These are phyloP conservation scores for Fusarium oligoseptatum DNA, from an alignment of 2,329 filamentous ascomycete species.

Conservation along the genomic window DNA sequence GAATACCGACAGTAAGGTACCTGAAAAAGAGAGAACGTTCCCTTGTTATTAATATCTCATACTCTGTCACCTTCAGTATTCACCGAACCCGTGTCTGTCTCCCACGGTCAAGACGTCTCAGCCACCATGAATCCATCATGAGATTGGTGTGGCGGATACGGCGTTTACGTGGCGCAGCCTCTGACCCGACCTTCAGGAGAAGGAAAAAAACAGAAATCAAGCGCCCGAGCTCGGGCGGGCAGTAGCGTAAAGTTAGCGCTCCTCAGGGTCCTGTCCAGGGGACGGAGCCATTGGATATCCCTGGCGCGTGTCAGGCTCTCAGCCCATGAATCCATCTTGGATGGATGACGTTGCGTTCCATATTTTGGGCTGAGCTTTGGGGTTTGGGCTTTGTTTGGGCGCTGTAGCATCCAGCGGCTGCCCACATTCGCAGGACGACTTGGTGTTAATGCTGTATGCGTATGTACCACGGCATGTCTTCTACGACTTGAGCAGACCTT, in stretches of 20 bases:
- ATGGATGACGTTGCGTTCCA: constrained; percentile 35
- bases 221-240: constrained; percentile 18
- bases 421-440: constrained; percentile 1
- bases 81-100: not conserved
- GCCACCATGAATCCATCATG: constrained; percentile 7
- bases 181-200: not conserved
- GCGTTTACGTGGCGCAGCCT: not conserved
- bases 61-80: not conserved
- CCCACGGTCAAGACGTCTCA: not conserved
- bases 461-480: not conserved
- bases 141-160: constrained; percentile 1
- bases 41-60: not conserved
- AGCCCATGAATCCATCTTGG: constrained; percentile 10
- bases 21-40: not conserved
- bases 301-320: constrained; percentile 32
- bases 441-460: not conserved
- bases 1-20: not conserved
- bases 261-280: constrained; percentile 30
- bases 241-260: constrained; percentile 29
- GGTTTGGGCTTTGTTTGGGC: constrained; percentile 28
- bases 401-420: constrained; percentile 7
- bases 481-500: not conserved
- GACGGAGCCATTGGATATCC: constrained; percentile 9
- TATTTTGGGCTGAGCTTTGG: constrained; percentile 31
- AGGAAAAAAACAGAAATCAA: constrained; percentile 1